Percentiles rank a stretch among this genome's conserved stretches.
Conservation (phyloP, 1,284 basidiomycete genomes). For the Cryptococcus sp. region DNA sequence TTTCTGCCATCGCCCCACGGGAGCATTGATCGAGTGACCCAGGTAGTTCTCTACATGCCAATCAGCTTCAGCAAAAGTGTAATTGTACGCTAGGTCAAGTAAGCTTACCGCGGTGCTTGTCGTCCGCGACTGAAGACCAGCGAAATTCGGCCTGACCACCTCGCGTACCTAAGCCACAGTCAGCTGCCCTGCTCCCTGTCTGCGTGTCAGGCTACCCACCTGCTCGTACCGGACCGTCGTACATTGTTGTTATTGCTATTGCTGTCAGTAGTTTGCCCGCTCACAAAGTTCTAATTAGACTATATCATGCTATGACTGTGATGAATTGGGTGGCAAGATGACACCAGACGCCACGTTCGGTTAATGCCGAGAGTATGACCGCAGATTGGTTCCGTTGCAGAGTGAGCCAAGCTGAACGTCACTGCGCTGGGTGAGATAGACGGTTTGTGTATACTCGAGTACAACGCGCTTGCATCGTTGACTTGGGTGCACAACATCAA, state of each 20-base stretch:
- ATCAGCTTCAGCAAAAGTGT: neutral
- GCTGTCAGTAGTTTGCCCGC: neutral
- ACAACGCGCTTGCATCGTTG: neutral
- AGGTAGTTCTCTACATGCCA: slow-evolving; percentile 71
- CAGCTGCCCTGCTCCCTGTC: neutral
- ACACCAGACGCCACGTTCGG: slow-evolving; percentile 7
- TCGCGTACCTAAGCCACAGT: slow-evolving; percentile 63
- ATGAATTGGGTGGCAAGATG: neutral
- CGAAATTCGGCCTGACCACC: slow-evolving; percentile 82
- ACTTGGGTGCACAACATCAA: too few relatives aligned
- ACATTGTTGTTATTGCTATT: slow-evolving; percentile 28
- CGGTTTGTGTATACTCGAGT: neutral
- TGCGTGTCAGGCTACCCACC: slow-evolving; percentile 27
- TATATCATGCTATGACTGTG: neutral
- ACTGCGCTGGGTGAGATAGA: too few relatives aligned
- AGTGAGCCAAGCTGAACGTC: too few relatives aligned
- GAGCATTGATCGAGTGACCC: slow-evolving; percentile 87
- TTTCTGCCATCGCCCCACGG: slow-evolving; percentile 91
- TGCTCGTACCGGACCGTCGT: slow-evolving; percentile 49
- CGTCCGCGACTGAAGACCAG: slow-evolving; percentile 83
- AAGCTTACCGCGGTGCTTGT: slow-evolving; percentile 84
- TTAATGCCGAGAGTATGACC: slow-evolving; percentile 2
- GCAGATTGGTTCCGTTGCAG: slow-evolving; percentile 12
- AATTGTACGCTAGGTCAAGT: neutral
- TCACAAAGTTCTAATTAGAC: neutral